Percentiles rank a stretch among this genome's conserved stretches.
Evolutionary conservation across 2,329 filamentous ascomycete species (phyloP).

Genomic region (Microsporum audouinii): DNA sequence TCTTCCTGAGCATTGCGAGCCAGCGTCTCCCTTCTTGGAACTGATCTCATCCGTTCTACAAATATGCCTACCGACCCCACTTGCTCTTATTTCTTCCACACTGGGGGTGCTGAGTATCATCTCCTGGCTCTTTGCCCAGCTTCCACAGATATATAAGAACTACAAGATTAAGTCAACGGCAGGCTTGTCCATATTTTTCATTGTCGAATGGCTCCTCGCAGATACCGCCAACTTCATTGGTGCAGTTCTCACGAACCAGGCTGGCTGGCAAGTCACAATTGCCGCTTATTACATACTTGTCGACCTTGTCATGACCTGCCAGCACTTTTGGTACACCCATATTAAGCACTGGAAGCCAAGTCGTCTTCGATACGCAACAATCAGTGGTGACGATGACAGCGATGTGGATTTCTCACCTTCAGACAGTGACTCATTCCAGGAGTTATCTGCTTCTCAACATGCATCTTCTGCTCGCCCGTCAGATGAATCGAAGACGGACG

Average conservation of each 20-base stretch:
- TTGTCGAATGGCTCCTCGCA: constrained; percentile 55
- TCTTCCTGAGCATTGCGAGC: constrained; percentile 50
- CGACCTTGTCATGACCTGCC: constrained; percentile 49
- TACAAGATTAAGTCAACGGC: constrained; percentile 52
- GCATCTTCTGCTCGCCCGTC: constrained; percentile 16
- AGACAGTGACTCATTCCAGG: constrained; percentile 20
- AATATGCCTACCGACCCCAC: constrained; percentile 52
- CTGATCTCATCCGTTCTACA: constrained; percentile 48
- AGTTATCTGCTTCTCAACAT: constrained; percentile 13
- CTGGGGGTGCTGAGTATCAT: constrained; percentile 53
- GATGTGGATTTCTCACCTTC: constrained; percentile 27
- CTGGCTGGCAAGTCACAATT: constrained; percentile 54
- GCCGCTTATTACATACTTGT: constrained; percentile 57
- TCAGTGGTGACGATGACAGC: constrained; percentile 19
- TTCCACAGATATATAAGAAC: constrained; percentile 61
- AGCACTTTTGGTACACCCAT: constrained; percentile 56
- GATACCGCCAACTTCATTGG: constrained; percentile 54
- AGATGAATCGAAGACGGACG: constrained; percentile 7
- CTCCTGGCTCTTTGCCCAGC: constrained; percentile 58
- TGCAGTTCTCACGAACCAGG: constrained; percentile 52
- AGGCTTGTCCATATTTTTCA: constrained; percentile 53
- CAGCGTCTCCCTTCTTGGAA: constrained; percentile 46
- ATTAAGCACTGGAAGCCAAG: constrained; percentile 39
- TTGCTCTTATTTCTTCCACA: constrained; percentile 50
- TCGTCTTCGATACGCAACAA: constrained; percentile 20